phyloP scores from a whole-genome alignment of 139 green algal species.

The Closterium sp. region DNA sequence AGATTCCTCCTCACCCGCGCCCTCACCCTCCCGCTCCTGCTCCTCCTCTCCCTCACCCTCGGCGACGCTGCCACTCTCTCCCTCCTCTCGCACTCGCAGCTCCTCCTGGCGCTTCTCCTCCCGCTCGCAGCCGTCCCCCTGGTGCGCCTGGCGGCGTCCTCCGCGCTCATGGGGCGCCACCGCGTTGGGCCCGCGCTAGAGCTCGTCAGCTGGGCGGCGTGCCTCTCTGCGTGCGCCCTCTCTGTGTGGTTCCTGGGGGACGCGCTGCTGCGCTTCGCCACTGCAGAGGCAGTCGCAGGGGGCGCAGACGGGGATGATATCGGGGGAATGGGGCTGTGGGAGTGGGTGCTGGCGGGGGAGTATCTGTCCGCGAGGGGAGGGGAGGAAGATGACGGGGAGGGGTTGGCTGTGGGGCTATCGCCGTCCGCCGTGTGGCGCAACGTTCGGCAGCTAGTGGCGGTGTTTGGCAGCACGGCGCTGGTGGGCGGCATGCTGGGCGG shows the following conservation, averaged over 20 bases:
- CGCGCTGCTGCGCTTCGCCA: background rate
- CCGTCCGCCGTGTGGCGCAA: conserved; percentile 3
- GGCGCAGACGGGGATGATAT: background rate
- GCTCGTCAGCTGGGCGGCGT: background rate
- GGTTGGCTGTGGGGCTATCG: conserved; percentile 9
- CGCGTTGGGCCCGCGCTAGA: conserved; percentile 16
- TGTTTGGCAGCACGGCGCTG: background rate
- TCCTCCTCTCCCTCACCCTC: background rate
- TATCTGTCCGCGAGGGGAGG: background rate
- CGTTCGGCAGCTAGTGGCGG: background rate
- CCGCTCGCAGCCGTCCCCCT: conserved; percentile 56
- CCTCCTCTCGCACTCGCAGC: conserved; percentile 8
- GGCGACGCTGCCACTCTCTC: background rate
- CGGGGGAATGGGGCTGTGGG: conserved; percentile 13
- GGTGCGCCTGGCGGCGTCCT: conserved; percentile 42
- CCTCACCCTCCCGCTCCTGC: background rate
- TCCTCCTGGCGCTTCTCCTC: conserved; percentile 51
- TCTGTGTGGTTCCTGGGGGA: background rate
- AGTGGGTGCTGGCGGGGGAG: conserved; percentile 11
- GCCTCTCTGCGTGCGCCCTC: background rate
- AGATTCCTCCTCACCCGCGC: background rate
- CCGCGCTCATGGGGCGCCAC: conserved; percentile 31
- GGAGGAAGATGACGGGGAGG: background rate
- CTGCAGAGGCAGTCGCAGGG: background rate
- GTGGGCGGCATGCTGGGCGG: background rate